Evolutionary conservation across 2,329 filamentous ascomycete genomes (phyloP).

Genomic region (Niveomyces coronatus): DNA sequence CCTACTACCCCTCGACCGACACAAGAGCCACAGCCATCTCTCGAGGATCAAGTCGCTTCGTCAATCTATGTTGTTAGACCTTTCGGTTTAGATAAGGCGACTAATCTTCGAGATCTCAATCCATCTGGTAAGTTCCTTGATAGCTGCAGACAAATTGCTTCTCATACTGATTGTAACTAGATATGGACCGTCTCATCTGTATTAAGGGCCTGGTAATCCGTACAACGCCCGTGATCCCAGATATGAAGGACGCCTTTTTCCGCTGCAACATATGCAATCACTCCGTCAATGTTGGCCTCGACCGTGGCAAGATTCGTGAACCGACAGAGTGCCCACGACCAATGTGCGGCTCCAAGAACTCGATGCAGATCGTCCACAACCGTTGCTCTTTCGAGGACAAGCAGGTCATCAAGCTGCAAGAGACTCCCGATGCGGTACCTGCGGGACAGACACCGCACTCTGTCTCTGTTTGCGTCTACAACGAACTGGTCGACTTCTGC

Average conservation of each 20-base stretch:
- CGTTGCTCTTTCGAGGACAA: conserved; percentile 92
- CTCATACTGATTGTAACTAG: conserved; percentile 26
- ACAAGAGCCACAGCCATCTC: conserved; percentile 41
- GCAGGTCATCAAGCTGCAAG: conserved; percentile 96
- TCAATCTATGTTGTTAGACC: conserved; percentile 79
- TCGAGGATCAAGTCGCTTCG: conserved; percentile 72
- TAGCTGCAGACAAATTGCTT: neutral
- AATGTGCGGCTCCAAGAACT: conserved; percentile 77
- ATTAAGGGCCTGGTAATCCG: conserved; percentile 95
- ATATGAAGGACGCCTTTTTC: conserved; percentile 99
- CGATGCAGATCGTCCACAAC: conserved; percentile 98
- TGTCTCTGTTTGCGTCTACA: conserved; percentile 90
- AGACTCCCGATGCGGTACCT: conserved; percentile 89
- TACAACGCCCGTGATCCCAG: conserved; percentile 89
- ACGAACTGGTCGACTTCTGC: conserved; percentile 94
- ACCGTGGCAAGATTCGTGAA: conserved; percentile 92
- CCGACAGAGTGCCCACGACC: conserved; percentile 80
- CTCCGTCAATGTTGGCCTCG: conserved; percentile 80
- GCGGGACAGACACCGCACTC: conserved; percentile 96
- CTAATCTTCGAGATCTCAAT: conserved; percentile 90
- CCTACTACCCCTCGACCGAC: conserved; percentile 27
- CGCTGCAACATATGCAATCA: conserved; percentile 89
- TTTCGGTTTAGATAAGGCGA: conserved; percentile 75
- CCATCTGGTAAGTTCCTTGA: conserved; percentile 51
- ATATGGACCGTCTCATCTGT: conserved; percentile 92